These are phyloP conservation scores for Malassezia yamatoensis DNA, from an alignment of 1,284 basidiomycete species.

Conservation along the genomic window DNA sequence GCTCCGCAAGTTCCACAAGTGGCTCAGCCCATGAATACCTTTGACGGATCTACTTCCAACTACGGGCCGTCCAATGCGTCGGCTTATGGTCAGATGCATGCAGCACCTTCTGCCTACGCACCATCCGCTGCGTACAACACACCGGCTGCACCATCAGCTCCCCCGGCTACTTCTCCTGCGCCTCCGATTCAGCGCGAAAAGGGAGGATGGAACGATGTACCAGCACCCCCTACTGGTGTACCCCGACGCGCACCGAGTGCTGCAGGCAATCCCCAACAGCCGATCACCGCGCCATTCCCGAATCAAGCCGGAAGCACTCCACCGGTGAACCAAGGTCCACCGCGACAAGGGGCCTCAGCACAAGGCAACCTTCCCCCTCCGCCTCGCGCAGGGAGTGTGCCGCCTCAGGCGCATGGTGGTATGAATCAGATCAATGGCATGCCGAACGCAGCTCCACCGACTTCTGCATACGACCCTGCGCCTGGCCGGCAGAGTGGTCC, in stretches of 20 bases:
- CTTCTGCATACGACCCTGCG: conserved; percentile 1
- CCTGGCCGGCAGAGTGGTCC: background rate
- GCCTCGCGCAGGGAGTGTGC: conserved; percentile 1
- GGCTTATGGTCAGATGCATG: conserved; percentile 52
- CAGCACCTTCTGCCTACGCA: conserved; percentile 17
- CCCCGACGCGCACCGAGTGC: conserved; percentile 44
- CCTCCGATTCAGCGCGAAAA: conserved; percentile 56
- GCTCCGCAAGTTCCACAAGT: conserved; percentile 10
- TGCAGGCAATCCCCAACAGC: conserved; percentile 23
- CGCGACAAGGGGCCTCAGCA: background rate
- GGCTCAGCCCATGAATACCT: conserved; percentile 15
- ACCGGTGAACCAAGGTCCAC: conserved; percentile 1
- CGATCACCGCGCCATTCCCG: conserved; percentile 79
- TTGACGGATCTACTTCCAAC: conserved; percentile 10
- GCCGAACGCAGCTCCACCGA: background rate
- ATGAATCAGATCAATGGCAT: conserved; percentile 6
- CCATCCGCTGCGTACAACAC: conserved; percentile 25
- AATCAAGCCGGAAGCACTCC: conserved; percentile 51
- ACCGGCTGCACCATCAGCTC: conserved; percentile 42
- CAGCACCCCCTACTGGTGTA: conserved; percentile 44
- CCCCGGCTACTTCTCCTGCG: conserved; percentile 44
- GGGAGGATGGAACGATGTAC: conserved; percentile 87
- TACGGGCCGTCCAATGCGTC: conserved; percentile 21
- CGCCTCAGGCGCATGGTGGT: background rate
- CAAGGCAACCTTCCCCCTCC: conserved; percentile 2